phyloP scores from a whole-genome alignment of 2,329 filamentous ascomycete species.

The Pseudogymnoascus sp. region DNA sequence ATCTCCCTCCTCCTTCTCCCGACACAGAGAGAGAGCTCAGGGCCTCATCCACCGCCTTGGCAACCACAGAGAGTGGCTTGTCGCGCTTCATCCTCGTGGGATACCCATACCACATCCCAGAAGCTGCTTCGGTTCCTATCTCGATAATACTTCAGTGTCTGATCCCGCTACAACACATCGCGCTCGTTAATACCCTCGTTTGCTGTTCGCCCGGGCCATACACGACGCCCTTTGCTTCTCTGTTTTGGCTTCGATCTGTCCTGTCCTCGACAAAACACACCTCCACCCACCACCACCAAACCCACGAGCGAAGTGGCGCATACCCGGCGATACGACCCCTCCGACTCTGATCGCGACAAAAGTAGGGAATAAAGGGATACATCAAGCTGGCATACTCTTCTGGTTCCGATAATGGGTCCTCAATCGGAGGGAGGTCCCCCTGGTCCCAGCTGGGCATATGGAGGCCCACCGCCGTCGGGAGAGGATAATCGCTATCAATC shows the following conservation, averaged over 20 bases:
- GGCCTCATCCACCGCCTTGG: background rate
- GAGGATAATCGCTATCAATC: constrained; percentile 17
- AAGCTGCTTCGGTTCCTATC: background rate
- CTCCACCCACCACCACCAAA: constrained; percentile 10
- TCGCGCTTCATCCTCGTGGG: background rate
- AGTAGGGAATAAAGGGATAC: background rate
- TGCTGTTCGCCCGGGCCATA: background rate
- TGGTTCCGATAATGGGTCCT: constrained; percentile 25
- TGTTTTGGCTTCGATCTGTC: background rate
- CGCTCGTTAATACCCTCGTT: background rate
- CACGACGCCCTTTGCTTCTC: background rate
- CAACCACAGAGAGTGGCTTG: background rate
- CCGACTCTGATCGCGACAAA: background rate
- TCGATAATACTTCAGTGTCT: background rate
- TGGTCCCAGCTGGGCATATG: constrained; percentile 23
- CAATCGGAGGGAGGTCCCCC: constrained; percentile 30
- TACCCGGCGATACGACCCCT: constrained; percentile 12
- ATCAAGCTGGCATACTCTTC: background rate
- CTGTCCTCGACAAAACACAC: constrained; percentile 11
- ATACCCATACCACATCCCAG: background rate
- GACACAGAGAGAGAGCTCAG: background rate
- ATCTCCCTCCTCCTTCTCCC: background rate
- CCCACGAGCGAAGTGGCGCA: constrained; percentile 16
- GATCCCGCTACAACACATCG: background rate
- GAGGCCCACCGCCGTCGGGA: constrained; percentile 7